phyloP scores from a whole-genome alignment of 805 yeast genomes.

The Kodamaea laetipori region DNA sequence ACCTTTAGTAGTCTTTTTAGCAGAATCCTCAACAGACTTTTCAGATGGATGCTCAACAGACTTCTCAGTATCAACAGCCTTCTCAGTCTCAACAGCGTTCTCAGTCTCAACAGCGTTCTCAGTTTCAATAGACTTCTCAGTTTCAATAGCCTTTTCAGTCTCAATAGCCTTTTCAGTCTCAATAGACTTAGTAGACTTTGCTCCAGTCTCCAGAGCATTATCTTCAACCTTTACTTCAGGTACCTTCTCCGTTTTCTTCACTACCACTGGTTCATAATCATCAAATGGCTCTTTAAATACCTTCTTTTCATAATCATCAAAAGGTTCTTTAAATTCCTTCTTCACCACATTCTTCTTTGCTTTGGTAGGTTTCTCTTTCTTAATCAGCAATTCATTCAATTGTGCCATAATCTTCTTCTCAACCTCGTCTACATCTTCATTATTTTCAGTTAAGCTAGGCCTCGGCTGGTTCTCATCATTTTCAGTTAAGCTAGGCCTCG shows the following conservation, averaged over 20 bases:
- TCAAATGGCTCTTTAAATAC: neutral
- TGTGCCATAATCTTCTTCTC: constrained; percentile 7
- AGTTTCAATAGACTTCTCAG: too few species aligned
- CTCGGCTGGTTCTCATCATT: too few species aligned
- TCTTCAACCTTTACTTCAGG: too few species aligned
- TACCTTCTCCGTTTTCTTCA: too few species aligned
- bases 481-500: too few species aligned
- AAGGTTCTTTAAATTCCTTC: constrained; percentile 1
- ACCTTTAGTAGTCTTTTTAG: constrained; percentile 1
- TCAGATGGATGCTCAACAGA: neutral
- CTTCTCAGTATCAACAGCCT: neutral
- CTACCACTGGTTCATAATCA: neutral
- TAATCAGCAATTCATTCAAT: constrained; percentile 9
- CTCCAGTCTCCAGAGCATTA: too few species aligned
- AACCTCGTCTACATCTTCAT: constrained; percentile 3
- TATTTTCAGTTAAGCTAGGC: too few species aligned
- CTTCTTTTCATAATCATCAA: constrained; percentile 3
- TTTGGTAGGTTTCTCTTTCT: neutral
- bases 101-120: too few species aligned
- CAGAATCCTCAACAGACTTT: neutral
- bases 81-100: too few species aligned
- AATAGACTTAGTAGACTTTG: too few species aligned
- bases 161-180: too few species aligned
- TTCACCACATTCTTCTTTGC: neutral
- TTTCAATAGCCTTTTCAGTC: too few species aligned